Percentiles rank a stretch among this genome's conserved stretches.
phyloP scores from a whole-genome alignment of 2,329 filamentous ascomycete species.

The Colletotrichum sojae region DNA sequence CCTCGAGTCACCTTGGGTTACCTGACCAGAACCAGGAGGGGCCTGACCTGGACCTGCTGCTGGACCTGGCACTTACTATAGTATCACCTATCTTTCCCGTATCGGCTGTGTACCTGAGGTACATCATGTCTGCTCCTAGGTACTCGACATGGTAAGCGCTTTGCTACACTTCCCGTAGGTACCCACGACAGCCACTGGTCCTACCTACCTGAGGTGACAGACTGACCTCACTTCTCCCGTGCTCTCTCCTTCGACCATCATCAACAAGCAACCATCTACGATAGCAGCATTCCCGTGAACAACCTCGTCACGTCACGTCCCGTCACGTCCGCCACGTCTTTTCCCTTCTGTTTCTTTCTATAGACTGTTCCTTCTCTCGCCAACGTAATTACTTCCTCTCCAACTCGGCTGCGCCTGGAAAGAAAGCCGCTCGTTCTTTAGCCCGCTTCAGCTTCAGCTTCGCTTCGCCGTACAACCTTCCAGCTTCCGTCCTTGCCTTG shows the following conservation, averaged over 20 bases:
- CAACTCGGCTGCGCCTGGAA: conserved; percentile 38
- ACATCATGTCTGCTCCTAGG: not conserved
- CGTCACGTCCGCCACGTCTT: conserved; percentile 35
- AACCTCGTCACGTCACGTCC: conserved; percentile 38
- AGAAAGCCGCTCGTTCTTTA: conserved; percentile 39
- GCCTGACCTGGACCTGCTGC: conserved; percentile 26
- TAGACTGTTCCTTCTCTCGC: conserved; percentile 31
- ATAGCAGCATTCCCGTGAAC: conserved; percentile 40
- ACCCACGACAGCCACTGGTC: no score
- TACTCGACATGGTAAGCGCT: no score
- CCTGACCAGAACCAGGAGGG: conserved; percentile 21
- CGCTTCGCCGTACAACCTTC: conserved; percentile 31
- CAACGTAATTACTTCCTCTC: conserved; percentile 36
- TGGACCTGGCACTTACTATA: conserved; percentile 9
- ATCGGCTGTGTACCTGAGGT: not conserved
- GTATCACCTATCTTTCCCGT: conserved; percentile 7
- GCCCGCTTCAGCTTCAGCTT: conserved; percentile 25
- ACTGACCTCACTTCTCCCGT: conserved; percentile 37
- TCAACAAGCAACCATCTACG: conserved; percentile 36
- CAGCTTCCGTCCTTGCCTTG: conserved; percentile 2
- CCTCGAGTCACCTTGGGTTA: conserved; percentile 9
- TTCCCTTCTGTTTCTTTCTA: conserved; percentile 38
- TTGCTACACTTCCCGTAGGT: not conserved
- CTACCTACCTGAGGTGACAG: conserved; percentile 29
- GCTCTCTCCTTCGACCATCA: conserved; percentile 38